Evolutionary conservation across 768 basidiomycete genomes (phyloP).

Genomic region (Tremella mesenterica): DNA sequence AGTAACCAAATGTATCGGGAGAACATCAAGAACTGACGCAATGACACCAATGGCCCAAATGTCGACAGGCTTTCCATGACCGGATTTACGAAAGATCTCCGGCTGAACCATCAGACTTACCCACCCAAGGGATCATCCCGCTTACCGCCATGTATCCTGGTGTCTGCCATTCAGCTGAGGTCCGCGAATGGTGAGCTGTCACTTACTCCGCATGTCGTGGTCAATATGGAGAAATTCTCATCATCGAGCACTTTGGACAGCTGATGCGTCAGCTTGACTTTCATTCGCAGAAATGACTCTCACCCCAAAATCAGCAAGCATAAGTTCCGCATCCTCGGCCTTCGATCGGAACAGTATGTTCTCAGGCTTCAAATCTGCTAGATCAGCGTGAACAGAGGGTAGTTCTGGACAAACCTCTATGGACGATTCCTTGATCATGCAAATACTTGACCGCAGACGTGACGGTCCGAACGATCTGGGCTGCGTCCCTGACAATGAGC

Average conservation of each 20-base stretch:
- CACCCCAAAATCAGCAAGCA: constrained; percentile 95
- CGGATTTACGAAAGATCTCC: constrained; percentile 91
- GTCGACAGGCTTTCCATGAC: constrained; percentile 90
- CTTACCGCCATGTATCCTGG: constrained; percentile 42
- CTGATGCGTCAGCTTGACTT: too few relatives aligned
- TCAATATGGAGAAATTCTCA: constrained; percentile 73
- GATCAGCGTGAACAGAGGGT: neutral
- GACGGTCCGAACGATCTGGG: constrained; percentile 76
- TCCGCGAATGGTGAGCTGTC: constrained; percentile 50
- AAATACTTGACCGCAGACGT: constrained; percentile 82
- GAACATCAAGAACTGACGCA: too few relatives aligned
- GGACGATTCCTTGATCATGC: constrained; percentile 84
- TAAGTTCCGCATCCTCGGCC: constrained; percentile 84
- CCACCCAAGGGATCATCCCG: too few relatives aligned
- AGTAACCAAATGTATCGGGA: too few relatives aligned
- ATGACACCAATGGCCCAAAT: constrained; percentile 98
- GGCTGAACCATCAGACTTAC: constrained; percentile 53
- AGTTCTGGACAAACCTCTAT: constrained; percentile 55
- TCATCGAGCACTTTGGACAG: constrained; percentile 71
- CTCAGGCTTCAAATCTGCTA: constrained; percentile 88
- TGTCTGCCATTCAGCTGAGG: constrained; percentile 23
- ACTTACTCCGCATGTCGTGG: constrained; percentile 94
- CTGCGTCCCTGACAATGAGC: constrained; percentile 73
- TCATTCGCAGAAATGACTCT: constrained; percentile 40
- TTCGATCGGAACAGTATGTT: constrained; percentile 88